Conservation (phyloP, 2,329 filamentous ascomycete genomes). For the Trichocomaceae sp. region DNA sequence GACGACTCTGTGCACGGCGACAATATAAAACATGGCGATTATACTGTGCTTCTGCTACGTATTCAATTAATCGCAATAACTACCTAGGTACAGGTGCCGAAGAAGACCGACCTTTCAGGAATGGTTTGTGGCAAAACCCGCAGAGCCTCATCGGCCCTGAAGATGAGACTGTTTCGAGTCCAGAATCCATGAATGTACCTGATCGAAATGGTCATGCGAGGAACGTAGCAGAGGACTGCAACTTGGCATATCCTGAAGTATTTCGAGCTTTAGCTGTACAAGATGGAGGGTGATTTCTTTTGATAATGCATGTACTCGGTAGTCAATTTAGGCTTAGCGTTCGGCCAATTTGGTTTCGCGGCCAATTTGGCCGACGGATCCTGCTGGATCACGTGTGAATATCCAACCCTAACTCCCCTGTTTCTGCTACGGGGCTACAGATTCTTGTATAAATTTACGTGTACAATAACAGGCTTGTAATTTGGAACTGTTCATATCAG, state of each 20-base stretch:
- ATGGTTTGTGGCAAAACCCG: conserved; percentile 3
- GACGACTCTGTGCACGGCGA: not conserved
- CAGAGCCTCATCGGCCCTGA: not conserved
- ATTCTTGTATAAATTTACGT: not conserved
- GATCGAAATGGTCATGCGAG: not conserved
- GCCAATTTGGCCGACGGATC: not conserved
- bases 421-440: not conserved
- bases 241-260: not conserved
- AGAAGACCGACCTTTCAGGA: conserved; percentile 1
- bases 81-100: not conserved
- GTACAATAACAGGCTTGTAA: not conserved
- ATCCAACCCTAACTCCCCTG: not conserved
- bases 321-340: not conserved
- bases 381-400: not conserved
- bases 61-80: not conserved
- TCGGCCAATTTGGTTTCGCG: not conserved
- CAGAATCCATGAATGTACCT: not conserved
- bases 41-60: not conserved
- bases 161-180: not conserved
- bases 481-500: not conserved
- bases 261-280: not conserved
- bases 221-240: too few relatives aligned
- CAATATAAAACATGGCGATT: conserved; percentile 3
- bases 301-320: not conserved
- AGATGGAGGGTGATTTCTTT: not conserved